Evolutionary conservation across 2,329 filamentous ascomycete species (phyloP), one percentile per base, ranked within the genome.

Genomic region (Colletotrichum lindemuthianum): DNA sequence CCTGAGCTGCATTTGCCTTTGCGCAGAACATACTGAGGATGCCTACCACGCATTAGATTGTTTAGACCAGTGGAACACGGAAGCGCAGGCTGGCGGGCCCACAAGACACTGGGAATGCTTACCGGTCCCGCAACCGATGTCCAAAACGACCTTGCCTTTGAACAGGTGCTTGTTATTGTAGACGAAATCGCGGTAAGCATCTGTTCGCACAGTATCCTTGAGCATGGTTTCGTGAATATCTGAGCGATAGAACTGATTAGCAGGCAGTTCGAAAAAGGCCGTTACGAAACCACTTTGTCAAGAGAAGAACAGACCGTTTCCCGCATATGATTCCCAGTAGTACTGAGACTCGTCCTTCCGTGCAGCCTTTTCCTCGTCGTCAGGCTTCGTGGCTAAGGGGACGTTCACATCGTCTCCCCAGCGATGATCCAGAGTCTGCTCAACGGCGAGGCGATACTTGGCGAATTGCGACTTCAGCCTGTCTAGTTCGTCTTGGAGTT

Each of bases 161-260:
- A 97, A 97, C 4, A 97, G 80, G 69, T 92, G 83, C 77, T 97
- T 96, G 80, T 97, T 93, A 69, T 89, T 88, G 79, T 97, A 97
- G 72, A 97, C 93, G 75, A 97, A 97, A 78, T 98, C 93, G 49
- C 94, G 89, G 78, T 98, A 98, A 3, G 92, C 90, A 72, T 97
- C 92, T 10, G 94, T 98, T 55, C 94, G 90, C 44, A 97, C 85
- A 0, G 87, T 84, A 73, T 98, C 94, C 76, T 97, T 97, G 67
- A 98, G 85, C 94, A 98, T 98, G 8, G 91, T 93, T 74, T 97
- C 93, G 76, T 98, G 94, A 60, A 98, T 97, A 61, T 93, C 92
- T 91, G 73, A 24, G 24, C 24, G 24, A 24, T 24, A 3, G 24
- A 24, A 24, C 24, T n/a, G 8, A 8, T 45, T 6, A 24, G 37